Evolutionary conservation across 768 basidiomycete genomes (phyloP).

Genomic region (Nevesoporus exiguus): DNA sequence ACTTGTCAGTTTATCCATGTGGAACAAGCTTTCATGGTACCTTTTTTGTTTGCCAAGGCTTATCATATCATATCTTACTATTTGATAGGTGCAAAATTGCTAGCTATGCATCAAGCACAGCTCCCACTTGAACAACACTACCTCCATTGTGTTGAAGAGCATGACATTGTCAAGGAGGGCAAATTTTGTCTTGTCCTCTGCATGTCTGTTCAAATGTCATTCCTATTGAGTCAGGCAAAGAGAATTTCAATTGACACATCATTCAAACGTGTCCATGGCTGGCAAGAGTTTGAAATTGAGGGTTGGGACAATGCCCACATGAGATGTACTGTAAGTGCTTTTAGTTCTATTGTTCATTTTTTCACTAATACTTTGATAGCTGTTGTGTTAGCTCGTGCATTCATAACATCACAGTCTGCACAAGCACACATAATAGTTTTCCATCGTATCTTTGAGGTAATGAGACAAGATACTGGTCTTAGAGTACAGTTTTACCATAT

Average conservation of each 20-base stretch:
- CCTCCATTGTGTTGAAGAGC: neutral
- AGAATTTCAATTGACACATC: neutral
- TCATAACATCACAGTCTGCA: neutral
- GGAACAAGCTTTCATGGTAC: neutral
- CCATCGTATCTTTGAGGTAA: slow-evolving; percentile 2
- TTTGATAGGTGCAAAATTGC: no score
- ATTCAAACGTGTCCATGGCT: neutral
- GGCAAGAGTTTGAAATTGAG: slow-evolving; percentile 4
- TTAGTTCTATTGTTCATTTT: neutral
- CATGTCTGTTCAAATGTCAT: neutral
- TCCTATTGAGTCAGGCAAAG: neutral
- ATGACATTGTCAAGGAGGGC: neutral
- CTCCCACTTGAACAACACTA: no score
- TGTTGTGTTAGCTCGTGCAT: neutral
- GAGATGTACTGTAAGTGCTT: neutral
- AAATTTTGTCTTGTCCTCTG: neutral
- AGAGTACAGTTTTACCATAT: neutral
- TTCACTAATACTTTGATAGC: neutral
- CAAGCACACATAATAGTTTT: neutral
- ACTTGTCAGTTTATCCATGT: neutral
- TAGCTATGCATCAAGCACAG: no score
- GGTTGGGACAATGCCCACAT: neutral
- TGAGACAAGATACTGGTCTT: neutral
- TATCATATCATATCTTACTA: no score
- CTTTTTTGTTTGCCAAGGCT: no score